Evolutionary conservation across 352 stramenopile genomes (phyloP).

Genomic region (Aphanomyces invadans): DNA sequence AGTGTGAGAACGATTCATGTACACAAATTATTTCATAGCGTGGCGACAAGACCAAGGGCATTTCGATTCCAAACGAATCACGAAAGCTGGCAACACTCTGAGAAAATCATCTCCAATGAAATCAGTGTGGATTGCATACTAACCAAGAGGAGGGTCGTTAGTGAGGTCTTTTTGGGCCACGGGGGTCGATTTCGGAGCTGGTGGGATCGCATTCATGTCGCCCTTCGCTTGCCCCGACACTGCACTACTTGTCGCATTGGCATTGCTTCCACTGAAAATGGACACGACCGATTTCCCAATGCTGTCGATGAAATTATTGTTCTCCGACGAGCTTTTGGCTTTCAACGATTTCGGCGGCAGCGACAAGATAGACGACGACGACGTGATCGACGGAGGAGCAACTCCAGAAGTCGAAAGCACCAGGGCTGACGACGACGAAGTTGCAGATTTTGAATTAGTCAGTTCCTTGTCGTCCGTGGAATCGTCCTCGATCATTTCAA

Average conservation of each 20-base stretch:
- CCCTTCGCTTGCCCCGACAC: too few species aligned
- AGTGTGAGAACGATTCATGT: too few species aligned
- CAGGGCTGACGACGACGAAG: not conserved
- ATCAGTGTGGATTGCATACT: too few species aligned
- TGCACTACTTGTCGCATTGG: not conserved
- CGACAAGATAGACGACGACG: not conserved
- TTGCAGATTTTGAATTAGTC: too few species aligned
- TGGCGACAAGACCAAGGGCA: not conserved
- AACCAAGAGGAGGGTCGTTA: conserved; percentile 47
- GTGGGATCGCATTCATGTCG: conserved; percentile 21
- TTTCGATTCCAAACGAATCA: conserved; percentile 46
- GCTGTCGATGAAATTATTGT: conserved; percentile 13
- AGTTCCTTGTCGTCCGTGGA: conserved; percentile 26
- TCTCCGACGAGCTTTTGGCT: not conserved
- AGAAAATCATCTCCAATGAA: too few species aligned
- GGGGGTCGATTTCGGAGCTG: conserved; percentile 66
- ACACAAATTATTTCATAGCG: too few species aligned
- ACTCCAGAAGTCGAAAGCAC: not conserved
- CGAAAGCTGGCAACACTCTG: too few species aligned
- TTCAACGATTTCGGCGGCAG: not conserved
- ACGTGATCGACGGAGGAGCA: not conserved
- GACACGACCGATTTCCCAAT: conserved; percentile 22
- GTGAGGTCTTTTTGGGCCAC: conserved; percentile 55
- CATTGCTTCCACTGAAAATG: conserved; percentile 2
- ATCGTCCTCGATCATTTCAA: conserved; percentile 26